phyloP scores from a whole-genome alignment of 1,284 basidiomycete species.

The Irpex rosettiformis region DNA sequence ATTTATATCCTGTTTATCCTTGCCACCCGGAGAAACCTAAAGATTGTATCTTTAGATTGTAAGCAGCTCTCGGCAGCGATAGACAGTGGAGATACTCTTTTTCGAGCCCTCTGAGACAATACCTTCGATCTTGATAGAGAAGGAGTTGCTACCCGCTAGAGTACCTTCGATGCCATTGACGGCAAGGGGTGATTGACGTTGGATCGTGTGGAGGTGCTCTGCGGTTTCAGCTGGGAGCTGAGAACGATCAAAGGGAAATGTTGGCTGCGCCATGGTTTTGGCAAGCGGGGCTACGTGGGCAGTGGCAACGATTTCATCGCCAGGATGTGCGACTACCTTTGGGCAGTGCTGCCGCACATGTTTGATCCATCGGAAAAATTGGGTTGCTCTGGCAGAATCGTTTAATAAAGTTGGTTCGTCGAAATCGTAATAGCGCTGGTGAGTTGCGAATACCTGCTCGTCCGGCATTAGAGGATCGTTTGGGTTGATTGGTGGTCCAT shows the following conservation, averaged over 20 bases:
- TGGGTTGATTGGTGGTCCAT: constrained; percentile 6
- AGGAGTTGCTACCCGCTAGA: constrained; percentile 7
- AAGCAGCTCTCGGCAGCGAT: constrained; percentile 2
- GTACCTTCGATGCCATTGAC: neutral
- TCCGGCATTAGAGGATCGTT: constrained; percentile 1
- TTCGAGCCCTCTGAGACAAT: constrained; percentile 5
- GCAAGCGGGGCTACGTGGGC: neutral
- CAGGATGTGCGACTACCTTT: constrained; percentile 1
- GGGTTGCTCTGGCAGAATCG: constrained; percentile 1
- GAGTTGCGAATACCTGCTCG: constrained; percentile 3
- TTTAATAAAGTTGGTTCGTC: neutral
- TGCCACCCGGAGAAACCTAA: too few species aligned
- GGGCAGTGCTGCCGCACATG: neutral
- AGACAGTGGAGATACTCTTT: constrained; percentile 2
- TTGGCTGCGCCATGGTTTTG: neutral
- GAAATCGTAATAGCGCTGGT: constrained; percentile 3
- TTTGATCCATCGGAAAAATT: constrained; percentile 4
- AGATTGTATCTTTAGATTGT: too few species aligned
- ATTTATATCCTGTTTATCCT: too few species aligned
- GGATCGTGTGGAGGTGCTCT: neutral
- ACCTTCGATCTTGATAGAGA: constrained; percentile 4
- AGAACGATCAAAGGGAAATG: constrained; percentile 1
- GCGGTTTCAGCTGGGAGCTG: constrained; percentile 4
- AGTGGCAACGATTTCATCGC: neutral
- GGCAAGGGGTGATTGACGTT: constrained; percentile 2